Base-by-base conservation (phyloP, 1,284 basidiomycete species). In the Schizopora paradoxa region DNA sequence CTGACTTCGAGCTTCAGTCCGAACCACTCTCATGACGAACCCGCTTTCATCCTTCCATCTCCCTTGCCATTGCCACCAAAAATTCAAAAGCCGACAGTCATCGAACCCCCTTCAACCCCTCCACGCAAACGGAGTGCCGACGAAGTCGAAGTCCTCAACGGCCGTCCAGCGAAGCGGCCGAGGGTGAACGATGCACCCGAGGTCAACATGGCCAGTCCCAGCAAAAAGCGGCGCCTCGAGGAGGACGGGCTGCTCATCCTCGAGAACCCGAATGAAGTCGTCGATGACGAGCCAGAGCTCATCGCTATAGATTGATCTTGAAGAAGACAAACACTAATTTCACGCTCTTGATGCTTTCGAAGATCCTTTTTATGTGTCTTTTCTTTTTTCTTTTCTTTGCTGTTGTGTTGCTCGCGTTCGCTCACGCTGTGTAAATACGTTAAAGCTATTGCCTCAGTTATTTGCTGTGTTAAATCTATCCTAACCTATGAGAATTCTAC, bases 161-260 rank as follows among this genome's bases (percentile, higher is more conserved):
- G 70, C 43, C 79, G 76, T 0, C 67, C 70, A 2, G 66, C 77
- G 7, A 87, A 87, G 62, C 69, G 76, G 14, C 56, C 61, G 1
- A 71, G 66, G 55, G 58, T 61, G 19, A 61, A 54, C 14, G 45
- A 43, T 32, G 16, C 5, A 26, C 46, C 54, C 26, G 53, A 39
- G 19, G 13, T 50, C 6, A 52, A 46, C 6, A 48, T 61, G 8
- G 61, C 61, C 41, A 79, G 76, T 51, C 79, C 82, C 10, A 81
- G 73, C 56, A 85, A 86, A 64, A 76, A 72, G 58, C 62, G 74
- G 48, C 63, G 66, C 50, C 57, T 87, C 47, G 85, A 89, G 41
- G 78, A 83, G 56, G 84, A 88, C 51, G 86, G 85, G 13, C 55
- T 88, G 34, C 61, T 89, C 28, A 53, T 86, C 54, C 61, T 88